Evolutionary conservation across 352 stramenopile genomes (phyloP).

Genomic region (Pythium diclinum): DNA sequence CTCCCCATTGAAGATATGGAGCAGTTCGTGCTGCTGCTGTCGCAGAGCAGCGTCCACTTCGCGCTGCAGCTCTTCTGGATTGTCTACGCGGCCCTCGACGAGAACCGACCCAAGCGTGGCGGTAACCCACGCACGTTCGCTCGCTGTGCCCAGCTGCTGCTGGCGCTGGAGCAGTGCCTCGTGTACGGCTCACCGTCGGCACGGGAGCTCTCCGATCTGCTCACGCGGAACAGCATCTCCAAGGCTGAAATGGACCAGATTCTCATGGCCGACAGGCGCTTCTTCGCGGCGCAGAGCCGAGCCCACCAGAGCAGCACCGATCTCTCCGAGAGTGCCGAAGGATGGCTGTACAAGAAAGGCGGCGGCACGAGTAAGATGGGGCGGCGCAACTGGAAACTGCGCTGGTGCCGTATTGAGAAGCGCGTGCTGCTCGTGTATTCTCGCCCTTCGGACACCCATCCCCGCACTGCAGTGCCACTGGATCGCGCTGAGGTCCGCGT

Average conservation of each 20-base stretch:
- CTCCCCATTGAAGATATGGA: constrained; percentile 73
- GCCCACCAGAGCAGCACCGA: constrained; percentile 16
- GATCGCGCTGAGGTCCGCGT: constrained; percentile 63
- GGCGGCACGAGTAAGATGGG: constrained; percentile 72
- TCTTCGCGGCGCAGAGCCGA: constrained; percentile 66
- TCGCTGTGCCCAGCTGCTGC: constrained; percentile 65
- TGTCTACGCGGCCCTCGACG: constrained; percentile 72
- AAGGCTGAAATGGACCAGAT: constrained; percentile 72
- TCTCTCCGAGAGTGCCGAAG: constrained; percentile 14
- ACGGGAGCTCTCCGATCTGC: constrained; percentile 52
- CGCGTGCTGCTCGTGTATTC: constrained; percentile 74
- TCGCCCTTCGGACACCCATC: constrained; percentile 42
- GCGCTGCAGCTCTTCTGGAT: constrained; percentile 86
- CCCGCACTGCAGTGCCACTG: constrained; percentile 62
- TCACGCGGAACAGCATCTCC: constrained; percentile 64
- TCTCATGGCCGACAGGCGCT: constrained; percentile 59
- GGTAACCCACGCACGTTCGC: constrained; percentile 66
- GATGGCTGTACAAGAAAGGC: constrained; percentile 83
- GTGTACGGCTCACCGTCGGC: constrained; percentile 69
- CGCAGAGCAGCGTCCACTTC: constrained; percentile 75
- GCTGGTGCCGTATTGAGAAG: constrained; percentile 76
- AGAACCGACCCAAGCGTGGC: constrained; percentile 67
- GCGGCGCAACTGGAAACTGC: constrained; percentile 67
- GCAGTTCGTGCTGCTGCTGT: constrained; percentile 74
- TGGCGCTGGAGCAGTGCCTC: constrained; percentile 77